Conservation (phyloP, 2,329 filamentous ascomycete genomes). For the Alternaria incomplexa region DNA sequence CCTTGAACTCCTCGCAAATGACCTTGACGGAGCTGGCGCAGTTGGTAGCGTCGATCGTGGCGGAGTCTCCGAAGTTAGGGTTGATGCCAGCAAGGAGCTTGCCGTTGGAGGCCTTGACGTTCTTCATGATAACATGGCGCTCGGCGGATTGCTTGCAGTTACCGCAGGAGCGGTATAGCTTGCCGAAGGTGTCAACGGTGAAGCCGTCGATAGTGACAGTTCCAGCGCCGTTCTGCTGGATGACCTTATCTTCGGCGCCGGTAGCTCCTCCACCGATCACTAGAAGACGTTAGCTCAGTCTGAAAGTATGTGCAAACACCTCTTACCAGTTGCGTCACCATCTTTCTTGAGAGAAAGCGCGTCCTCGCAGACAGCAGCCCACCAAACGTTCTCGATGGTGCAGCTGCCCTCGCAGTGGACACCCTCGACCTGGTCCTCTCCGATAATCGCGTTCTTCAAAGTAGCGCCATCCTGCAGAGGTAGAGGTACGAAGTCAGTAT, state of each 20-base stretch:
- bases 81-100: constrained; percentile 59
- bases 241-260: constrained; percentile 50
- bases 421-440: constrained; percentile 51
- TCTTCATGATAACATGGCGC: constrained; percentile 54
- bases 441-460: neutral
- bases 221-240: constrained; percentile 53
- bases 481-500: neutral
- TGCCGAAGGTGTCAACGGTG: constrained; percentile 42
- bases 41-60: constrained; percentile 51
- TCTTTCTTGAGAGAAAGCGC: constrained; percentile 45
- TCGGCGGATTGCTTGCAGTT: constrained; percentile 55
- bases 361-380: constrained; percentile 47
- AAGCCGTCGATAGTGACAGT: constrained; percentile 48
- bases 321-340: constrained; percentile 13
- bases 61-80: constrained; percentile 59
- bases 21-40: constrained; percentile 36
- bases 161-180: constrained; percentile 57
- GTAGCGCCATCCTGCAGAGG: neutral
- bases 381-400: constrained; percentile 54
- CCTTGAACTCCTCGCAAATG: constrained; percentile 45
- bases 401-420: constrained; percentile 50
- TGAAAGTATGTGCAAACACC: neutral
- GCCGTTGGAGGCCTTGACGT: constrained; percentile 50
- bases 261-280: constrained; percentile 51
- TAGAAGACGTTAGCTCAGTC: neutral